Evolutionary conservation across 2,329 filamentous ascomycete species (phyloP), one percentile per base, ranked within the genome.

Genomic region (Colletotrichum destructivum): DNA sequence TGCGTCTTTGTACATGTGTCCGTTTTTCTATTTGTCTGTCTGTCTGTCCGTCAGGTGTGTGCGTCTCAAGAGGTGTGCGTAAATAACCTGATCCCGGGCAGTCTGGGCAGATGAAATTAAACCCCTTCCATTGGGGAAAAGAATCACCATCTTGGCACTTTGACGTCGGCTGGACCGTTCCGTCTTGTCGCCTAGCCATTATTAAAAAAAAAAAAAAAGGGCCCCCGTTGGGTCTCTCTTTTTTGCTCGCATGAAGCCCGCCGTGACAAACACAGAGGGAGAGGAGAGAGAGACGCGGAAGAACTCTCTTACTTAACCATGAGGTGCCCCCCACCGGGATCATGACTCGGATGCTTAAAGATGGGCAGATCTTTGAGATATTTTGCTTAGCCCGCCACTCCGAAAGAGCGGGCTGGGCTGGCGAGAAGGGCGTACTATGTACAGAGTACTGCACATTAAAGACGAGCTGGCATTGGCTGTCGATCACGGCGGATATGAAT

Each of bases 401-500:
- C 51, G 44, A 12, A 46, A 26, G 42, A 65, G 60, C 60, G 61
- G 35, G 44, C 44, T 35, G 44, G 26, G n/a, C 46, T 44, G 16
- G 18, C 16, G 23, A 44, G 46, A 47, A 61, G 35, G 31, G 21
- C 23, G 38, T 23, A 23, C 26, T 26, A 26, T 3, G 2, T 26
- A 26, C 2, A n/a, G n/a, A n/a, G 23, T 26, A 26, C 23, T 26
- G 26, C 26, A 26, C 26, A 26, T 26, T 4, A 26, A 42, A 31
- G 23, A 64, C 52, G 51, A 54, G 35, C 15, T 56, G 57, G 57
- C 55, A 38, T 26, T 26, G 57, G 47, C 11, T 21, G 6, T 46
- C 61, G 13, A 52, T 59, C 51, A 64, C 3, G 61, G 26, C 44
- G 66, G 61, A 59, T 59, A 46, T 54, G 52, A 69, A 65, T 52